Conservation (phyloP, 1,139 yeast species). For the Petasospora rhodanensis region DNA sequence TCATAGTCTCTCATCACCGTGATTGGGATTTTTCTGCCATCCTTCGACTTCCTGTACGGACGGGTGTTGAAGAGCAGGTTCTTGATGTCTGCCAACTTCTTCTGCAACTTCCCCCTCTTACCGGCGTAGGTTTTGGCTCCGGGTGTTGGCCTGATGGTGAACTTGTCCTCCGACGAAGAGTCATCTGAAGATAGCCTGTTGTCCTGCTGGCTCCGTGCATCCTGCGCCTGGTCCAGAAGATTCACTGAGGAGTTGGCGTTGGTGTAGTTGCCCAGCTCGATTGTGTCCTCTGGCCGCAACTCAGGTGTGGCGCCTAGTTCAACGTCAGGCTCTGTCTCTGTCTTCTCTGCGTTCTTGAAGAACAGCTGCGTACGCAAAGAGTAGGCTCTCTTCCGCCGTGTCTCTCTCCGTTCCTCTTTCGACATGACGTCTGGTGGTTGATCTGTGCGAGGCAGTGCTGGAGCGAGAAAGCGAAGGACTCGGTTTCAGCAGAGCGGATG, state of each 20-base stretch:
- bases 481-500: too few species aligned
- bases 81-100: constrained; percentile 21
- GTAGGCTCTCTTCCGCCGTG: constrained; percentile 57
- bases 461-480: too few species aligned
- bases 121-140: constrained; percentile 18
- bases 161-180: constrained; percentile 12
- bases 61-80: constrained; percentile 29
- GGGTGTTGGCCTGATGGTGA: constrained; percentile 16
- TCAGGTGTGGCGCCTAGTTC: constrained; percentile 9
- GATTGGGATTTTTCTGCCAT: constrained; percentile 77
- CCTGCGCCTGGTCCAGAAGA: constrained; percentile 5
- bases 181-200: constrained; percentile 7
- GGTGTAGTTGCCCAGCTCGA: constrained; percentile 11
- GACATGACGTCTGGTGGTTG: constrained; percentile 2
- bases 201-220: constrained; percentile 1
- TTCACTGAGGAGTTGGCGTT: constrained; percentile 7
- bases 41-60: constrained; percentile 38
- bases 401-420: not conserved
- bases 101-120: constrained; percentile 21
- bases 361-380: constrained; percentile 72
- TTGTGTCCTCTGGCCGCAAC: constrained; percentile 1
- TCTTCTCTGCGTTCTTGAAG: constrained; percentile 37
- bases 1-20: constrained; percentile 34
- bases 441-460: too few species aligned
- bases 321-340: constrained; percentile 6